phyloP scores from a whole-genome alignment of 2,329 filamentous ascomycete genomes.

The Venturia oleaginea region DNA sequence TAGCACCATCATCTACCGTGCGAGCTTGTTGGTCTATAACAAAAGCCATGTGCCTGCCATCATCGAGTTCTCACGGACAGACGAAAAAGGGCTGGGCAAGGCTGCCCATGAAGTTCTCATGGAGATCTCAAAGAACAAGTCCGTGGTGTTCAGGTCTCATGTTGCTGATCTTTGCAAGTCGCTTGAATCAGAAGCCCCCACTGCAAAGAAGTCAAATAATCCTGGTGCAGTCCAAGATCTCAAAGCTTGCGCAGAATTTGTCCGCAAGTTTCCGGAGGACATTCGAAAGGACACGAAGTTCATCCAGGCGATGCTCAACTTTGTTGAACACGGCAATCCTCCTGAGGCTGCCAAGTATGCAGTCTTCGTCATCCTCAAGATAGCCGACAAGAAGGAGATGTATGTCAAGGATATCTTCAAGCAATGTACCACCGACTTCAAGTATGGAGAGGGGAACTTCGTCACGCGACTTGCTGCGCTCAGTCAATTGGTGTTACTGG shows the following conservation, averaged over 20 bases:
- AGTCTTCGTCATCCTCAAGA: constrained; percentile 77
- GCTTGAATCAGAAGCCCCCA: constrained; percentile 71
- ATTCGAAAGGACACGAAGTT: constrained; percentile 76
- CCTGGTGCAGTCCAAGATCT: constrained; percentile 75
- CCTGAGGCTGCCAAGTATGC: constrained; percentile 86
- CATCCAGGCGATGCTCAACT: constrained; percentile 68
- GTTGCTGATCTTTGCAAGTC: constrained; percentile 85
- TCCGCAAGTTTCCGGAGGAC: constrained; percentile 74
- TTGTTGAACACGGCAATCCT: constrained; percentile 73
- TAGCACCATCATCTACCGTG: constrained; percentile 72
- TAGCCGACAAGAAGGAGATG: constrained; percentile 68
- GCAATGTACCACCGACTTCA: constrained; percentile 64
- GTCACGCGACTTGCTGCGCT: constrained; percentile 63
- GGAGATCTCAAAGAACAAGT: constrained; percentile 82
- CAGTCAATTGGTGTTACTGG: constrained; percentile 67
- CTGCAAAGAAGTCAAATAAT: constrained; percentile 57
- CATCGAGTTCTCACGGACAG: constrained; percentile 75
- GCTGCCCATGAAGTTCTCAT: constrained; percentile 84
- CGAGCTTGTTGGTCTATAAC: constrained; percentile 81
- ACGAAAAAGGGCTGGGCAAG: constrained; percentile 66
- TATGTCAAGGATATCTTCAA: constrained; percentile 75
- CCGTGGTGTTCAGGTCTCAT: constrained; percentile 85
- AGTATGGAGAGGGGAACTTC: constrained; percentile 64
- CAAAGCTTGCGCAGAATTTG: constrained; percentile 88
- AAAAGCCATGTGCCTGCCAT: constrained; percentile 87